Evolutionary conservation across 257 asterid species (phyloP), one percentile per base, ranked within the genome.

Genomic region (Perilla frutescens): DNA sequence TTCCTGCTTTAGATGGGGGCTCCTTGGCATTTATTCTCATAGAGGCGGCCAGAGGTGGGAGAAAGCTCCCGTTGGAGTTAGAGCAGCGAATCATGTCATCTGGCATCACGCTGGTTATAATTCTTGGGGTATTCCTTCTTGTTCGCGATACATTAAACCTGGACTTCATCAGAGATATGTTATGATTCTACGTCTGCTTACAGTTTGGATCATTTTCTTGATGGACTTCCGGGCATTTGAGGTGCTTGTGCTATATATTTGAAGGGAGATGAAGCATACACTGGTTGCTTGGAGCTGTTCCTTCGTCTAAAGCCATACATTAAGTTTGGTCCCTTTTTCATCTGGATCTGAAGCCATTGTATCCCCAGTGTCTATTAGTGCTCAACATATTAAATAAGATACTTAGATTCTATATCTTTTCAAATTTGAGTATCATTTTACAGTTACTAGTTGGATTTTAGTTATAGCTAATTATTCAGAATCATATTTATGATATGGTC

Each of bases 1-100:
- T 95, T 61, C 99, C 98, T 4, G 99, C 99, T 54, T 74, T 95
- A 50, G 99, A 95, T 57, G 99, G 99, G 26, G 98, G 98, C 40
- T 80, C 99, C 7, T 82, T 95, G 83, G 96, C 98, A 0, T 83
- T 95, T 86, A 81, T 92, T 36, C 91, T 92, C 15, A 47, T 91
- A 32, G 99, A 95, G 82, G 99, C 98, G 13, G 97, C 84, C 11
- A 81, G 99, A 80, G 99, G 99, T 7, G 99, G 99, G 78, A 87
- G 87, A 62, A 95, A 95, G 82, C 90, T 95, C 31, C 99, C 98
- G 5, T 57, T 83, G 54, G 98, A 95, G 71, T 8, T 95, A 41
- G 99, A 95, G 89, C 98, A 95, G 76, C 78, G 81, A 63, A 95
- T 95, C 26, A 92, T 87, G 98, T 92, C 98, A 5, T 90, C 97